Evolutionary conservation across 2,329 filamentous ascomycete species (phyloP), one percentile per base, ranked within the genome.

Genomic region (Phialocephala subalpina): DNA sequence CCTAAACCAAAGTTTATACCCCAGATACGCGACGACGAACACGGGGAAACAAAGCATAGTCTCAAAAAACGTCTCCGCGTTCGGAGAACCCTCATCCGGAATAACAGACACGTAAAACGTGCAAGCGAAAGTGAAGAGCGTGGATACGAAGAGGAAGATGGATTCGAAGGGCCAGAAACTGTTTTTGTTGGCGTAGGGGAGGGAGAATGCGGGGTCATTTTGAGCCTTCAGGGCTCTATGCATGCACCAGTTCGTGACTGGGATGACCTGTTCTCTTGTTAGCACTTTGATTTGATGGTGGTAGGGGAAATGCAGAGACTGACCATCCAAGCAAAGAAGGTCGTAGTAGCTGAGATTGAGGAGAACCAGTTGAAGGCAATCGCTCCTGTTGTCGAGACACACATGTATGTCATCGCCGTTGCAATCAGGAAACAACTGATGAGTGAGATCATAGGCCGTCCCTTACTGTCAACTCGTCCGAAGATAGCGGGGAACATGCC

Each of bases 121-220:
- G 60, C 36, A 63, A 33, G 49, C 16, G 56, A 53, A 63, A 29
- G 49, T 57, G 36, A 63, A 63, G 20, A 63, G 60, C 14, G 60
- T 63, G 12, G 38, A 29, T 11, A 38, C 27, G 36, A 63, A 57
- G 36, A 63, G 42, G 49, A 57, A 52, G 20, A 52, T 52, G 25
- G 47, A 52, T 52, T 52, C 47, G 20, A 25, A 52, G 25, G 47
- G 47, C 47, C 47, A 52, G 47, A 52, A 22, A 52, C 47, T 6
- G n/a, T 52, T 52, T 16, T 52, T 52, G 20, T 52, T 52, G 7
- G 47, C 47, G 14, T 52, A 52, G 20, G 47, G 18, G 20, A 25
- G 20, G 25, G 47, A 52, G 25, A 52, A 52, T 25, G 47, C 47
- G 2, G 20, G 47, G 25, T 52, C 47, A 14, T 8, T 9, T 25